Evolutionary conservation across 441 rosid genomes (phyloP), one percentile per base, ranked within the genome.

Genomic region (Erodium texanum): DNA sequence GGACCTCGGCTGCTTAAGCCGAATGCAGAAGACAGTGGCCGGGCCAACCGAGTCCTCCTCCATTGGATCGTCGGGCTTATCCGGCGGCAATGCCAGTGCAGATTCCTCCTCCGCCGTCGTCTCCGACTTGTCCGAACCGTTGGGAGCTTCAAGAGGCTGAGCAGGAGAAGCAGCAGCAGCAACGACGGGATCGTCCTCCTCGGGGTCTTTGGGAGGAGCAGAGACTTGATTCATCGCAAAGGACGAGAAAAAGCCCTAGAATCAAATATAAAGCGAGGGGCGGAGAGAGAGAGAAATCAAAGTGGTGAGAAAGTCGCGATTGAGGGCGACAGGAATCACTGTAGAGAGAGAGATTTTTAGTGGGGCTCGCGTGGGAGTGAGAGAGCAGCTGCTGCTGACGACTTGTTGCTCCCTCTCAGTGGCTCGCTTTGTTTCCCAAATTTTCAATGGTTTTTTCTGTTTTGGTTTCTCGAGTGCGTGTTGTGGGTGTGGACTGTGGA

Each of bases 251-350:
- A 83, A 85, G 80, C 86, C 93, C 90, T 79, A 86, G 74, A 62
- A 58, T 41, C 68, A n/a, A 61, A 29, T 69, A 65, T 71, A 71
- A 70, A 72, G 73, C 72, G 71, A 72, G 66, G 71, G 16, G 38
- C 38, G 7, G 7, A 70, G 43, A 24, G 58, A 71, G 22, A 72
- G 48, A 41, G 67, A 69, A 61, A 18, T 66, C 62, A 29, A 58
- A 79, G 90, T 75, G 86, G 79, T 72, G 82, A 78, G 83, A 87
- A 88, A 88, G 96, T 90, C 96, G 82, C 88, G 71, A 75, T 66
- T 93, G 98, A 93, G 81, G 96, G 97, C 90, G 96, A 93, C 96
- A 93, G 90, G 79, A 80, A 73, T 61, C 81, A 85, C 88, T 80
- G 89, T 84, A 71, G 70, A 38, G 59, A 71, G 79, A 75, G 71